phyloP scores from a whole-genome alignment of 2,329 filamentous ascomycete species.

The Neopestalotiopsis clavispora region DNA sequence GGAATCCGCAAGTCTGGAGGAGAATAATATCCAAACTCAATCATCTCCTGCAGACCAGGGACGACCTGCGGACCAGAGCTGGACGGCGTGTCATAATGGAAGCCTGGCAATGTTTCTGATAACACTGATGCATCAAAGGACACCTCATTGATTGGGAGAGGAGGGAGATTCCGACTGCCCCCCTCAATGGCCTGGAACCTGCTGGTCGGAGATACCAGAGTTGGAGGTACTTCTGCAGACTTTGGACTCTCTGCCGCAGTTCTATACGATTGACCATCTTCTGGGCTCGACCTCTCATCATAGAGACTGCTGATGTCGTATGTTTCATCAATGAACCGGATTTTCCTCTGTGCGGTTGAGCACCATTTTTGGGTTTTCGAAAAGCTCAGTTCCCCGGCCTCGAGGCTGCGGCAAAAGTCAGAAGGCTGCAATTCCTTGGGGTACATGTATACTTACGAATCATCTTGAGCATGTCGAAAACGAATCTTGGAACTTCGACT shows the following conservation, averaged over 20 bases:
- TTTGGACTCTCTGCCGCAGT: background rate
- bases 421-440: background rate
- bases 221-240: background rate
- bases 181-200: background rate
- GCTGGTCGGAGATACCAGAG: background rate
- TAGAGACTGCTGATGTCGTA: slow-evolving; percentile 6
- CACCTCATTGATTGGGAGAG: background rate
- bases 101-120: background rate
- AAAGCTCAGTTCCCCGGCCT: slow-evolving; percentile 10
- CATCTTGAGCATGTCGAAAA: slow-evolving; percentile 13
- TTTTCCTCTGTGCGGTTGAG: slow-evolving; percentile 6
- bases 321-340: slow-evolving; percentile 8
- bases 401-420: slow-evolving; percentile 1
- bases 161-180: background rate
- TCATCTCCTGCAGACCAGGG: background rate
- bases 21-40: background rate
- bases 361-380: slow-evolving; percentile 14
- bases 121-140: background rate
- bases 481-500: slow-evolving; percentile 5
- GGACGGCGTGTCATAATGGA: background rate
- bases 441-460: background rate
- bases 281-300: background rate
- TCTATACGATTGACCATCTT: background rate
- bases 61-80: background rate
- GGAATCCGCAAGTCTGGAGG: background rate